phyloP scores from a whole-genome alignment of 768 basidiomycete species.

The Tylopilus subfusipes region DNA sequence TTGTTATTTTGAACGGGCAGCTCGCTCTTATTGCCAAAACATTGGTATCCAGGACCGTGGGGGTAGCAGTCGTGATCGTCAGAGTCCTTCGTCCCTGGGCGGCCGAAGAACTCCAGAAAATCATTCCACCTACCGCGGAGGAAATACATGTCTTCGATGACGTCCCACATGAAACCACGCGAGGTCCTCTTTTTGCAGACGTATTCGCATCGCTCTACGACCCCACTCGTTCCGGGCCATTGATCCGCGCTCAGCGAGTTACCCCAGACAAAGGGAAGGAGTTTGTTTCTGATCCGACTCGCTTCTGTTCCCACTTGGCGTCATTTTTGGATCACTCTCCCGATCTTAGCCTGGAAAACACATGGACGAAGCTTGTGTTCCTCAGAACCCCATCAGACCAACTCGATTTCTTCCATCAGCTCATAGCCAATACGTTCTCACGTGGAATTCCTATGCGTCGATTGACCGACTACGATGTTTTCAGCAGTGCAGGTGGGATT shows the following conservation, averaged over 20 bases:
- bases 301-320: constrained; percentile 43
- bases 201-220: constrained; percentile 60
- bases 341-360: constrained; percentile 23
- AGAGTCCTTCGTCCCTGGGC: constrained; percentile 86
- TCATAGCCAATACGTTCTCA: constrained; percentile 57
- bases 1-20: constrained; percentile 76
- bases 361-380: constrained; percentile 45
- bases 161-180: constrained; percentile 56
- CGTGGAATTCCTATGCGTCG: constrained; percentile 54
- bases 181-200: constrained; percentile 68
- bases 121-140: constrained; percentile 57
- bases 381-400: constrained; percentile 46
- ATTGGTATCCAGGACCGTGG: constrained; percentile 39
- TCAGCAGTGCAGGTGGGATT: constrained; percentile 70
- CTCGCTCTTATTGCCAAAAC: constrained; percentile 63
- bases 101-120: constrained; percentile 53
- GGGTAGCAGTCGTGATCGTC: constrained; percentile 66
- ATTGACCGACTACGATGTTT: constrained; percentile 68
- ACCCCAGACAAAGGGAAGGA: constrained; percentile 54
- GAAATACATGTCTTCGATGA: constrained; percentile 76
- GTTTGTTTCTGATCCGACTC: constrained; percentile 42
- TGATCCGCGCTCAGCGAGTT: constrained; percentile 55
- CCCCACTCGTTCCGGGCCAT: constrained; percentile 31
- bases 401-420: constrained; percentile 45
- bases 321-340: constrained; percentile 27